These are phyloP conservation scores for Borealophlyctis nickersoniae DNA, from an alignment of 192 early-diverging fungal species.

Conservation along the genomic window DNA sequence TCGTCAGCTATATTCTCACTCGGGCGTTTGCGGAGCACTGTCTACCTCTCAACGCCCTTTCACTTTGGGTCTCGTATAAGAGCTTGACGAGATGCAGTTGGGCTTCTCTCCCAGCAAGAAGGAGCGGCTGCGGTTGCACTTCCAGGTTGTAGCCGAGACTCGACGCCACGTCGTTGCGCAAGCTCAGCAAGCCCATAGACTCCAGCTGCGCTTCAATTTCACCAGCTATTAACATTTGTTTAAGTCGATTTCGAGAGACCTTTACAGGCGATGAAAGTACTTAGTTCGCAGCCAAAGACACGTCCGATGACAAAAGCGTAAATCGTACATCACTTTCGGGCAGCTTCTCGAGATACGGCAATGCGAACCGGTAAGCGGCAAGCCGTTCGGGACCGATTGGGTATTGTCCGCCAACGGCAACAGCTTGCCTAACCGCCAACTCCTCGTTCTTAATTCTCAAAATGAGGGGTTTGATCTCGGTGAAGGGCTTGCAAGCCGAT, in stretches of 20 bases:
- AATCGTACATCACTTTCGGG: neutral
- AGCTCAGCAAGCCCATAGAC: constrained; percentile 4
- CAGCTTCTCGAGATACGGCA: constrained; percentile 41
- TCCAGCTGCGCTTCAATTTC: neutral
- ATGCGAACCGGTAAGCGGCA: constrained; percentile 55
- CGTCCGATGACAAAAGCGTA: neutral
- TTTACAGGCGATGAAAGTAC: neutral
- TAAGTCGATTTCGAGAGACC: constrained; percentile 7
- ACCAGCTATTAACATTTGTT: too few relatives aligned
- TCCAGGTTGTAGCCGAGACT: too few relatives aligned
- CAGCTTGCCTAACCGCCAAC: constrained; percentile 47
- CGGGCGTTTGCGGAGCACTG: too few relatives aligned
- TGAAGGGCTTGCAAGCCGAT: constrained; percentile 26
- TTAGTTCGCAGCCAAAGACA: constrained; percentile 3
- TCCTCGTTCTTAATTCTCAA: constrained; percentile 49
- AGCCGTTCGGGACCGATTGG: constrained; percentile 62
- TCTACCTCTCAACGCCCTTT: too few relatives aligned
- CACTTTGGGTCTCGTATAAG: too few relatives aligned
- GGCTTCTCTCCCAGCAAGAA: too few relatives aligned
- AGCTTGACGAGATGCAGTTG: too few relatives aligned
- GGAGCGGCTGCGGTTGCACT: too few relatives aligned
- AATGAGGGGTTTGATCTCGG: constrained; percentile 55
- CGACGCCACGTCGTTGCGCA: too few relatives aligned
- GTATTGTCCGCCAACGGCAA: constrained; percentile 54
- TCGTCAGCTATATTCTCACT: too few relatives aligned